These are phyloP conservation scores for Plasmodium malariae DNA, from an alignment of 169 alveolate species.

Conservation along the genomic window DNA sequence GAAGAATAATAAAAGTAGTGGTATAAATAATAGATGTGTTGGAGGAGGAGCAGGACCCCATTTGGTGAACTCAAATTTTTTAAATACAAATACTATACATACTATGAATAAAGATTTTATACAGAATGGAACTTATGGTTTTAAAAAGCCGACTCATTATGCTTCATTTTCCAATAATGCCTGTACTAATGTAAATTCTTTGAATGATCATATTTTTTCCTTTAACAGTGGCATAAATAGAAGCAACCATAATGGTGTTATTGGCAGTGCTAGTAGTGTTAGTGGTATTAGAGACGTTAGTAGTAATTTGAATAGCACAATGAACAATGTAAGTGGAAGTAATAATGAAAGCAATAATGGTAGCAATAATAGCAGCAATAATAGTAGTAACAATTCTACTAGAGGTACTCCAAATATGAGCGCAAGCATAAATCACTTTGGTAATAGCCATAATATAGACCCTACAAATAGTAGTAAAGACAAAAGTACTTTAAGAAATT, in stretches of 20 bases:
- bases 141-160: conserved; percentile 57
- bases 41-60: conserved; percentile 10
- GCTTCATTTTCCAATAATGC: conserved; percentile 40
- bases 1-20: conserved; percentile 9
- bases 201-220: conserved; percentile 16
- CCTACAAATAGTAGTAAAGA: not conserved
- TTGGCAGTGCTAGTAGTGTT: too few relatives aligned
- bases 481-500: conserved; percentile 4
- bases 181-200: conserved; percentile 2
- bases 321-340: not conserved
- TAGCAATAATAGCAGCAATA: not conserved
- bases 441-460: conserved; percentile 17
- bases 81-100: conserved; percentile 3
- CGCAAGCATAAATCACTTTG: not conserved
- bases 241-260: conserved; percentile 1
- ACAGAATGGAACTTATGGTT: conserved; percentile 1
- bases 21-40: not conserved
- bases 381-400: conserved; percentile 12
- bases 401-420: not conserved
- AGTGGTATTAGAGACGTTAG: too few relatives aligned
- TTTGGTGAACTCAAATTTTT: conserved; percentile 17
- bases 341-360: not conserved
- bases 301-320: not conserved
- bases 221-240: conserved; percentile 3
- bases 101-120: conserved; percentile 13